These are phyloP conservation scores for Thymus mandschuricus DNA, from an alignment of 257 asterid species.

Conservation along the genomic window DNA sequence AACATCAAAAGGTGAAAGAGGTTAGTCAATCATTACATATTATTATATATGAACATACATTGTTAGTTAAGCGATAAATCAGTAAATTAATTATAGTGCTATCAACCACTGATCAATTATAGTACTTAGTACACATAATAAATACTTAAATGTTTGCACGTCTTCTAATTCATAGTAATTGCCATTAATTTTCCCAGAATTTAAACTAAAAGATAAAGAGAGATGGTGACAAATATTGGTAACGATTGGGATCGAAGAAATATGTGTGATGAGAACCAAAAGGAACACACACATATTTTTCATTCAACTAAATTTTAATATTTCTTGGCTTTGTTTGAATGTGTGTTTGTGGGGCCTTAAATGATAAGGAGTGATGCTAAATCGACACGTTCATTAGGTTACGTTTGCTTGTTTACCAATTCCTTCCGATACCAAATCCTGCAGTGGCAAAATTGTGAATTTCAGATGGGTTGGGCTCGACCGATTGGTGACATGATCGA, in stretches of 20 bases:
- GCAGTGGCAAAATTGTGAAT: no score
- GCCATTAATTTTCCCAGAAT: no score
- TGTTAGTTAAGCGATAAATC: not conserved
- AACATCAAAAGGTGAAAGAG: not conserved
- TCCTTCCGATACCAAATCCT: no score
- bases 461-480: no score
- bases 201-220: slow-evolving; percentile 10
- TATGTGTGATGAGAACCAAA: slow-evolving; percentile 7
- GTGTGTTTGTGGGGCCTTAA: slow-evolving; percentile 15
- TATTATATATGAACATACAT: not conserved
- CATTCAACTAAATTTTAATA: no score
- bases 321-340: not conserved
- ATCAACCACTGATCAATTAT: not conserved
- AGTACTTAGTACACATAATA: not conserved
- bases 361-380: not conserved
- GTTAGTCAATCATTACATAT: not conserved
- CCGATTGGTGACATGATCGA: no score
- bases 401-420: slow-evolving; percentile 7
- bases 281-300: not conserved
- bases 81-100: not conserved
- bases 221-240: not conserved
- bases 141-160: not conserved
- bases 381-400: slow-evolving; percentile 21
- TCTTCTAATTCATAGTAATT: not conserved
- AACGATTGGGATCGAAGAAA: not conserved